Base-by-base conservation (phyloP, 2,329 filamentous ascomycete genomes). In the Zymoseptoria pseudotritici region DNA sequence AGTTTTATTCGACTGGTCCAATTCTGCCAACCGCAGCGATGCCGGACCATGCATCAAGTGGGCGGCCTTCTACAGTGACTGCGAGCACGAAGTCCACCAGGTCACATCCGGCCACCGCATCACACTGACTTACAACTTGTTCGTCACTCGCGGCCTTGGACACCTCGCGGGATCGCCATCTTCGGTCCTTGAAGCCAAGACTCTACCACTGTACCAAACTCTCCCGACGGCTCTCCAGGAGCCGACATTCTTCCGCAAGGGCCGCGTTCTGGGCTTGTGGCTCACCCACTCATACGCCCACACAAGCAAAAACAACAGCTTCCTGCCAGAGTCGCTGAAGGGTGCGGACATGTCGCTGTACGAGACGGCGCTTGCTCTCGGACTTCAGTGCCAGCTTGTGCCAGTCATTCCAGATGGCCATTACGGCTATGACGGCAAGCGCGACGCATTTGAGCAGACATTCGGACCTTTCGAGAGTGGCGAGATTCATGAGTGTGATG, bases 71-170 rank as follows among this genome's bases (percentile, higher is more conserved):
- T 81, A 81, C 65, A 74, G 75, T 57, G 79, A 82, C 66, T 82
- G 79, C 63, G 77, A 82, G 60, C 81, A 83, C 57, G 79, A 83
- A 62, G 77, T 83, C 1, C 65, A 77, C 0, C 75, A 79, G 13
- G 77, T 86, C 5, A 80, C 71, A 0, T 63, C 71, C 1, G 83
- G 83, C 0, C 75, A 86, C 59, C 79, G 82, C 0, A 62, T 86
- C 17, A 86, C 81, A 0, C 67, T 87, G 21, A 86, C 83, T 0
- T 86, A 86, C 71, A 86, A 86, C 59, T 72, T 87, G 1, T 84
- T 77, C 62, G 70, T 75, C 10, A 71, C 72, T 1, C 67, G 72
- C 21, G 71, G 74, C 4, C 66, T 71, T n/a, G 74, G 72, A 8
- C 66, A 71, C 13, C 67, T 72, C 6, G 66, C 63, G 55, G 69